Base-by-base conservation (phyloP, 2,329 filamentous ascomycete species). In the Fusarium poae region DNA sequence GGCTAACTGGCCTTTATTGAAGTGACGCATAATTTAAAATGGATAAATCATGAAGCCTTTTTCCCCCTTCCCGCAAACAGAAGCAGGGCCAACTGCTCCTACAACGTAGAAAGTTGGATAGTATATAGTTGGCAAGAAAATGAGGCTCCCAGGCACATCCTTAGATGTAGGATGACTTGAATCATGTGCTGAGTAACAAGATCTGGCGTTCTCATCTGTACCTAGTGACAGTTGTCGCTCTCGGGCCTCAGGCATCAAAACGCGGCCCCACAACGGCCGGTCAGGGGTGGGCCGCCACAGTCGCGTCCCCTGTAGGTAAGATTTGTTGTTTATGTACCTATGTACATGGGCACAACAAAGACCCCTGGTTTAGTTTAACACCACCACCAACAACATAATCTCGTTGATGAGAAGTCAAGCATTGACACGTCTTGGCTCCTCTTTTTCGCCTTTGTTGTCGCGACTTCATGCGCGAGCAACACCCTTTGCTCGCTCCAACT, bases 341-440 rank as follows among this genome's bases (percentile, higher is more conserved):
- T 39, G 35, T 76, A 77, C 76, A 67, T 61, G 62, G 55, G 20
- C n/a, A 21, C n/a, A 39, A 39, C 35, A 39, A 44, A 58, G 60
- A 66, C 57, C 57, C 57, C 53, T 55, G 52, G 60, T 73, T 71
- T 73, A 67, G 65, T 70, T 74, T 70, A 76, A 75, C 72, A 72
- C 73, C 67, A 68, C 65, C 72, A n/a, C 73, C 70, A 77, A 76
- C 73, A 73, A 74, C 68, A 72, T 57, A 67, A 60, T 56, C 57
- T 75, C 56, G 42, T 71, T 61, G 57, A 73, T 72, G 69, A 62
- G 62, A 70, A 72, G 68, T 62, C 67, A 39, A 51, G 52, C 32
- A 46, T 55, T 76, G 74, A 73, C 71, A 62, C 67, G 68, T 57
- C 44, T 62, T 56, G 39, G 65, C 57, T 59, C 59, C 54, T 74